Evolutionary conservation across 805 yeast species (phyloP), one percentile per base, ranked within the genome.

Genomic region (Naumovozyma castellii): DNA sequence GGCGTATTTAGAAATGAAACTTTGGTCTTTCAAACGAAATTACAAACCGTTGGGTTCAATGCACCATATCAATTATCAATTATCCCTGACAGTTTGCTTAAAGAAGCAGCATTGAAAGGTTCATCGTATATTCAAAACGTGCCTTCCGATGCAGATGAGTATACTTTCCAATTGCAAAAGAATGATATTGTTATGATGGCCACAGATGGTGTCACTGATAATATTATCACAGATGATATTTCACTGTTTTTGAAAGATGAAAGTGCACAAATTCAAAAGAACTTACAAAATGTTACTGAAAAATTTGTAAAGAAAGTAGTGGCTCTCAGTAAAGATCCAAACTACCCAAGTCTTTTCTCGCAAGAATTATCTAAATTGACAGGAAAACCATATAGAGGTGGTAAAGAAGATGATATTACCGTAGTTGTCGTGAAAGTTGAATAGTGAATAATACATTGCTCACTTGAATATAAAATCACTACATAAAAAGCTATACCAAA

Each of bases 371-470:
- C 52, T 1, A 42, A 42, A 30, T 15, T 48, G 5, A 42, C 43
- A n/a, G 49, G 50, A 8, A 42, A 42, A 27, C 20, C 34, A 33
- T 83, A 84, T 54, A 68, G 76, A 43, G 97, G 98, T 27, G 98
- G 98, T 12, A 90, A 90, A 64, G 94, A 87, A 35, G 98, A 90
- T 63, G 98, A 90, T 61, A 82, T 92, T 30, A 86, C 97, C 1
- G 75, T 82, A 14, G 81, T 88, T 1, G 70, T 84, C 53, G 78
- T 86, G 34, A 72, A 75, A 53, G 86, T 84, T 25, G 66, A 58
- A n/a, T 61, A 40, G n/a, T n/a, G n/a, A n/a, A n/a, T n/a, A n/a
- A n/a, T 44, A 13, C 4, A 3, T n/a, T n/a, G n/a, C n/a, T n/a
- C n/a, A n/a, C n/a, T n/a, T n/a, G n/a, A n/a, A n/a, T n/a, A 29